Conservation (phyloP, 1,284 basidiomycete species). For the Thelephora terrestris region DNA sequence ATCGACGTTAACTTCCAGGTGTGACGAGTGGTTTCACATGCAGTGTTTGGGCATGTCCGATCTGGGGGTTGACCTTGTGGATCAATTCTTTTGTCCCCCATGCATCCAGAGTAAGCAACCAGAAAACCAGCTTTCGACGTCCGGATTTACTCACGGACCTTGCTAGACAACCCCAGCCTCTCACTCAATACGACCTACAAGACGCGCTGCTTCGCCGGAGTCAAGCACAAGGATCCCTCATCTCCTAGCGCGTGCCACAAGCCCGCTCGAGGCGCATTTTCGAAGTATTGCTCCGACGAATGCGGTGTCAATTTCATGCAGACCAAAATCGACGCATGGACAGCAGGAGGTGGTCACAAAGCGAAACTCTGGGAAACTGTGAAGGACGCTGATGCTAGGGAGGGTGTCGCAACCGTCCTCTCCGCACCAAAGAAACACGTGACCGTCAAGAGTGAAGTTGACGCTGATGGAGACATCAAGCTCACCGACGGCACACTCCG, state of each 20-base stretch:
- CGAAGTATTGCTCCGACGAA: slow-evolving; percentile 78
- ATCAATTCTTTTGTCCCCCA: slow-evolving; percentile 75
- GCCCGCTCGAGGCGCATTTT: slow-evolving; percentile 66
- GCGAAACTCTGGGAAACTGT: slow-evolving; percentile 61
- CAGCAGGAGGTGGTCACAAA: slow-evolving; percentile 47
- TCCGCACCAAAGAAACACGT: slow-evolving; percentile 4
- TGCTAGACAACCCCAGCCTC: slow-evolving; percentile 48
- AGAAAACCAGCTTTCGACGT: not conserved
- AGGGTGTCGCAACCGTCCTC: slow-evolving; percentile 49
- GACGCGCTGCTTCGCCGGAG: slow-evolving; percentile 55
- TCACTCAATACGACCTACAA: slow-evolving; percentile 70
- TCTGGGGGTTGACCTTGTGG: slow-evolving; percentile 69
- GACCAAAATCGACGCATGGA: slow-evolving; percentile 47
- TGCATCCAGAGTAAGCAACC: slow-evolving; percentile 57
- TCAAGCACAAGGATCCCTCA: slow-evolving; percentile 46
- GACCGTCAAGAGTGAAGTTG: slow-evolving; percentile 19
- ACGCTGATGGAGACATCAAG: slow-evolving; percentile 2
- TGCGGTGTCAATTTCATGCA: slow-evolving; percentile 66
- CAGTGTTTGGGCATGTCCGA: slow-evolving; percentile 72
- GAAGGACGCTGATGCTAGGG: slow-evolving; percentile 53
- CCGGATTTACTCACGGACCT: not conserved
- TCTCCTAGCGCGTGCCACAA: slow-evolving; percentile 64
- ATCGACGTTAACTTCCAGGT: slow-evolving; percentile 32
- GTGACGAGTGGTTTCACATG: slow-evolving; percentile 87
- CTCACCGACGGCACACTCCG: not conserved